Base-by-base conservation (phyloP, 257 asterid genomes). In the Solanum rostratum region DNA sequence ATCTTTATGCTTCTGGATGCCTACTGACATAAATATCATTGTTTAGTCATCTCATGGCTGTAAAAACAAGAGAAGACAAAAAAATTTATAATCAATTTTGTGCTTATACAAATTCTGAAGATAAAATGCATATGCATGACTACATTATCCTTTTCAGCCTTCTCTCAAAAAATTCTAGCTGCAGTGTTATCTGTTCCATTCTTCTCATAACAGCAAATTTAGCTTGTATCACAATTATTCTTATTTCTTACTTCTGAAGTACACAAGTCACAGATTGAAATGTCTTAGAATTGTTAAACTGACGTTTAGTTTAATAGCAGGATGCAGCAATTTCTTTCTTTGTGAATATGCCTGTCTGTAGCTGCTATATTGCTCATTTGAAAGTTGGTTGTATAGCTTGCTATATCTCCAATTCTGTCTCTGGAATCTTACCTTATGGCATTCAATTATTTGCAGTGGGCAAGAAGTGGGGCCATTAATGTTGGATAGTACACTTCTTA, bases 401-500 rank as follows among this genome's bases (percentile, higher is more conserved):
- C 14, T 79, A 18, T 52, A 30, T 54, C 50, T 45, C 29, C 46
- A 13, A 10, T 86, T 45, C 79, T 69, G 22, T 45, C 85, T 43
- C 54, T 52, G 50, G 79, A 0, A 66, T 12, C 55, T 45, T n/a
- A 37, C 87, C 10, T 29, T 63, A 50, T 78, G 63, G 45, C 85
- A 15, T 76, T 57, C 63, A 45, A 45, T 84, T 89, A 45, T 80
- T 85, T 87, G 84, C 88, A 97, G 99, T 84, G 99, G 99, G 24
- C 80, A 89, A 85, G 93, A 94, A 55, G 90, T 90, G 83, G 98
- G 97, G 60, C 93, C 94, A 16, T 80, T 95, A 20, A 16, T 33
- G 59, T 76, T 90, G 90, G 90, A 91, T 84, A 70, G 85, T 66
- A 68, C 84, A 9, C 70, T 83, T 84, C 71, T 83, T 83, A 55